These are phyloP conservation scores for Albatrellus ellisii DNA, from an alignment of 768 basidiomycete species.

Conservation along the genomic window DNA sequence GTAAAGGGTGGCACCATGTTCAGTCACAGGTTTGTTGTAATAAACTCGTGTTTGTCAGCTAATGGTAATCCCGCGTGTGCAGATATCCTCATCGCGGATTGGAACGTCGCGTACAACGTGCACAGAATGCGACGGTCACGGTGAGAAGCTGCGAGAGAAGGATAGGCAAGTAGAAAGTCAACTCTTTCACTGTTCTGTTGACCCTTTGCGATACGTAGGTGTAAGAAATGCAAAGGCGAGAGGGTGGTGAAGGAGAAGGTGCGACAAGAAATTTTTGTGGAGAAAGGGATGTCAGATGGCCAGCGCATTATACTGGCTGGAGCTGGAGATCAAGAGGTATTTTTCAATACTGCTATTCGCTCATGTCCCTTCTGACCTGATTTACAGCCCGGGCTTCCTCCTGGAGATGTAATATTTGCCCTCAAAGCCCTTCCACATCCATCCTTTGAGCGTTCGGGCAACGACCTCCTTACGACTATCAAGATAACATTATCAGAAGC, in stretches of 20 bases:
- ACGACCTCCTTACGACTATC: conserved; percentile 68
- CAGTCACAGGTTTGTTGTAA: conserved; percentile 35
- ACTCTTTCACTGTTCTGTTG: too few relatives aligned
- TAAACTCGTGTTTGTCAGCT: neutral
- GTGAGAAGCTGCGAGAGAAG: conserved; percentile 68
- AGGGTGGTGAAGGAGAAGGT: conserved; percentile 81
- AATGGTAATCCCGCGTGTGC: neutral
- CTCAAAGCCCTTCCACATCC: conserved; percentile 56
- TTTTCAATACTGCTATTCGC: conserved; percentile 9
- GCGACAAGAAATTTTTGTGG: conserved; percentile 75
- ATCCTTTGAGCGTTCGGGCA: conserved; percentile 73
- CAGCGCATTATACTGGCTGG: conserved; percentile 83
- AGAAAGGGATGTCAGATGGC: conserved; percentile 75
- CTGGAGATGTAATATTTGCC: conserved; percentile 86
- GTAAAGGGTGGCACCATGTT: conserved; percentile 62
- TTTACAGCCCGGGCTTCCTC: conserved; percentile 63
- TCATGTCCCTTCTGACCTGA: neutral
- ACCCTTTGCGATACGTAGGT: conserved; percentile 32
- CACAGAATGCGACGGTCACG: conserved; percentile 54
- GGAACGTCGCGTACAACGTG: conserved; percentile 43
- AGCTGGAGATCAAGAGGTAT: conserved; percentile 83
- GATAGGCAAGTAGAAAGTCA: conserved; percentile 49
- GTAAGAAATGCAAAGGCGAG: conserved; percentile 91
- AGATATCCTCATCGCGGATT: conserved; percentile 20
- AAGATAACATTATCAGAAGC: conserved; percentile 90